phyloP scores from a whole-genome alignment of 129 eudicot species.

The Chrysanthemum seticuspe region DNA sequence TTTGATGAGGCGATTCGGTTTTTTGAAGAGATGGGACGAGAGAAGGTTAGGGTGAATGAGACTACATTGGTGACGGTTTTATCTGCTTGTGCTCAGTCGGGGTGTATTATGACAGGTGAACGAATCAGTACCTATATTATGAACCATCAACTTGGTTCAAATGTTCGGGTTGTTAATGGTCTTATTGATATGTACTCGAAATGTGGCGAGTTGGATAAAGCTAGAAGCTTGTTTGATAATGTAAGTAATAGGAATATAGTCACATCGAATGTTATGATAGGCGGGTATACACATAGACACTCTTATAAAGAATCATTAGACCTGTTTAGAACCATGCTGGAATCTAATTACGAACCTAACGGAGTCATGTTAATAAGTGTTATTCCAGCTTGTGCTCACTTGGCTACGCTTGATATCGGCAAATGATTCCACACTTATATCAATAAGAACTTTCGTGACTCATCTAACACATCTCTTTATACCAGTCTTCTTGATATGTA shows the following conservation, averaged over 20 bases:
- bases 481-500: conserved; percentile 55
- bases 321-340: conserved; percentile 44
- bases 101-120: conserved; percentile 45
- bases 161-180: conserved; percentile 52
- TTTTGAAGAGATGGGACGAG: conserved; percentile 50
- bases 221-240: conserved; percentile 49
- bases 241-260: conserved; percentile 45
- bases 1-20: conserved; percentile 38
- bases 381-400: conserved; percentile 45
- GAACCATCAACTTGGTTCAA: conserved; percentile 40
- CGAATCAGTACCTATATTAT: conserved; percentile 42
- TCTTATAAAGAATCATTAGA: conserved; percentile 45
- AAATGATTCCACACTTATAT: conserved; percentile 43
- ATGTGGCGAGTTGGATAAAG: conserved; percentile 52
- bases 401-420: conserved; percentile 49
- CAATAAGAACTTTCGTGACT: conserved; percentile 22
- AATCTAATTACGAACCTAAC: conserved; percentile 25
- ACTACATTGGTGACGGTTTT: conserved; percentile 57
- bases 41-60: conserved; percentile 51
- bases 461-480: conserved; percentile 33
- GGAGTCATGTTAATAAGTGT: conserved; percentile 43
- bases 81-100: conserved; percentile 61
- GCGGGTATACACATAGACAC: conserved; percentile 73
- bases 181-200: conserved; percentile 78
- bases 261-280: conserved; percentile 79